Percentiles rank a stretch among this genome's conserved stretches.
Conservation (phyloP, 164 flowering plant genomes). For the Berberis vulgaris region DNA sequence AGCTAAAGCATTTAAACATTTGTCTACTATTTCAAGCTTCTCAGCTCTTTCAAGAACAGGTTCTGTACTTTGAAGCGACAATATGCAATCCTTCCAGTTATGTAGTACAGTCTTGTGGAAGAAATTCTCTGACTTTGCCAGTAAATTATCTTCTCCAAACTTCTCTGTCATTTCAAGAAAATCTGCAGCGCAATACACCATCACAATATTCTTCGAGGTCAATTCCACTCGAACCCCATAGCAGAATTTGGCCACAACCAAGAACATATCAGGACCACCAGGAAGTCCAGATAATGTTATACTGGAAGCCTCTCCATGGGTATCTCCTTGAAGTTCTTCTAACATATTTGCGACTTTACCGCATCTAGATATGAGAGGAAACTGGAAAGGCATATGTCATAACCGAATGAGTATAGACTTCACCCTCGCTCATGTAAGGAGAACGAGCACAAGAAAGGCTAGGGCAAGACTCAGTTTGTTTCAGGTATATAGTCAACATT, state of each 20-base stretch:
- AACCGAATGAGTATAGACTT: no score
- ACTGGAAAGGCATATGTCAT: conserved; percentile 36
- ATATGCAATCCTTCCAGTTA: conserved; percentile 87
- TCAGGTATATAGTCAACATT: no score
- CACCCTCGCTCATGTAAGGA: no score
- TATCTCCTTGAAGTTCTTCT: conserved; percentile 31
- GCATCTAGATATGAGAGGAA: conserved; percentile 75
- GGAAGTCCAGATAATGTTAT: conserved; percentile 50
- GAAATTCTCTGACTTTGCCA: conserved; percentile 47
- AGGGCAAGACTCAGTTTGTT: no score
- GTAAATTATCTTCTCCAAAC: conserved; percentile 69
- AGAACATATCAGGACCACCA: conserved; percentile 72
- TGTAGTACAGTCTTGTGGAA: conserved; percentile 57
- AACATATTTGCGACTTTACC: conserved; percentile 52
- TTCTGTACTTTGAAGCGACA: conserved; percentile 69
- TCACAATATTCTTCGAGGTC: conserved; percentile 56
- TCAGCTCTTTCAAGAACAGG: conserved; percentile 46
- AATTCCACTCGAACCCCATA: conserved; percentile 58
- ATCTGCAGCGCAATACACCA: conserved; percentile 70
- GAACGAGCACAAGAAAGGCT: no score
- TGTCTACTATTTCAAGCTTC: conserved; percentile 46
- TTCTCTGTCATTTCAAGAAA: conserved; percentile 82
- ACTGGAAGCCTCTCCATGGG: conserved; percentile 18
- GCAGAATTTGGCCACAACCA: conserved; percentile 67
- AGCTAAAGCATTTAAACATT: conserved; percentile 58